Evolutionary conservation across 768 basidiomycete species (phyloP), one percentile per base, ranked within the genome.

Genomic region (Lactarius akahatsu): DNA sequence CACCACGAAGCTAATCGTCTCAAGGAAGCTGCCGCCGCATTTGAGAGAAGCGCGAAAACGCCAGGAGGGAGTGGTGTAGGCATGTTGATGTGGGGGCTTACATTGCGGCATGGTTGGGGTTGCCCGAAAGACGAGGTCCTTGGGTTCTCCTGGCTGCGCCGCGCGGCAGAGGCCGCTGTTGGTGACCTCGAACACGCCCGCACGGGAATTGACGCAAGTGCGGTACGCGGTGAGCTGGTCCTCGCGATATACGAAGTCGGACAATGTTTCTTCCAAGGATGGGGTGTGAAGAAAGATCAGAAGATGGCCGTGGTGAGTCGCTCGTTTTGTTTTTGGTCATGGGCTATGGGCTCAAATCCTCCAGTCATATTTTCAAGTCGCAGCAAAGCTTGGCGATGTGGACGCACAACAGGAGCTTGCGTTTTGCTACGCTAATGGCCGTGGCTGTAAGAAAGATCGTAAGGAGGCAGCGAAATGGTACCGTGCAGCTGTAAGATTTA

Each of bases 161-260:
- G 84, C 66, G 94, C 94, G 4, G 93, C 93, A 9, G 92, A 95
- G 76, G 78, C 79, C 58, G 92, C 93, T 6, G 86, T 94, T 30
- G 84, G 80, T 16, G 90, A 94, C 74, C 77, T 95, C 61, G 92
- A 92, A 73, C 80, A 78, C 63, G 85, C 85, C 34, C 80, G 85
- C 69, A 76, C 76, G 13, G 85, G 85, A 23, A 76, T 81, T 55
- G 86, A 89, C 64, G 75, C 77, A 8, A 79, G 77, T 55, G 85
- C 83, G 0, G 85, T 89, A 20, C 81, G 80, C 78, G 86, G 81
- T 28, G 94, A 96, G 75, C 83, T 96, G 16, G 88, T 94, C 23
- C 80, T 96, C 26, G 92, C 94, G 0, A 90, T 96, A 56, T 92
- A 94, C 73, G 94, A 96, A 77, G 92, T 96, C 4, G 94, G 92